Evolutionary conservation across 2,329 filamentous ascomycete genomes (phyloP), one percentile per base, ranked within the genome.

Genomic region (Xylaria sp.): DNA sequence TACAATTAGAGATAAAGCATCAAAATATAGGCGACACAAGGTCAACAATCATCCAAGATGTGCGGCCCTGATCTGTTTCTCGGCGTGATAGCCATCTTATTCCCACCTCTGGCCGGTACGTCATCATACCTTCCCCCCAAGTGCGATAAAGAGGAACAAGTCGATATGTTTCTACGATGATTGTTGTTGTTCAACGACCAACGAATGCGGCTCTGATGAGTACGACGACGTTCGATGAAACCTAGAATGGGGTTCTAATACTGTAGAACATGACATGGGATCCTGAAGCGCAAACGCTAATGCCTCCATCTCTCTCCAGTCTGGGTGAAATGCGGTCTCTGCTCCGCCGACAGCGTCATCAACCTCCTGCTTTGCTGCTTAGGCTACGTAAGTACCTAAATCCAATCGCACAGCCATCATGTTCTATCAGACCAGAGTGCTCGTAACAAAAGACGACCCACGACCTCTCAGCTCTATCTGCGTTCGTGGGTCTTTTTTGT

Each of bases 271-370:
- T 58, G 9, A 5, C 41, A 61, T 13, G 18, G 44, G 10, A 18
- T 2, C 15, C 52, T 6, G 51, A 37, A 50, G 18, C 31, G 13
- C 31, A 55, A 50, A 55, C 55, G 69, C 80, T 84, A 78, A 83
- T 80, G 65, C 57, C 12, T 10, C 46, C 23, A 46, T 52, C 12
- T 55, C 62, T 48, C 37, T 63, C 75, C 76, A 94, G 96, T 99
- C 76, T 99, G 96, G 96, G 93, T 99, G 70, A 99, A 98, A 84
- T 86, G 92, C 77, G 96, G 96, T 73, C 86, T 99, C 83, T 99
- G 96, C 86, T 92, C 91, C 71, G 94, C 91, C 66, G 96, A 98
- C 83, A 95, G 92, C 9, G 78, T 98, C 76, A 97, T 99, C 85
- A 99, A 99, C 85, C 91, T 98, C 81, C 91, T 94, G 56, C 93